These are phyloP conservation scores for Myxozyma geophila DNA, from an alignment of 805 yeast genomes.

Conservation along the genomic window DNA sequence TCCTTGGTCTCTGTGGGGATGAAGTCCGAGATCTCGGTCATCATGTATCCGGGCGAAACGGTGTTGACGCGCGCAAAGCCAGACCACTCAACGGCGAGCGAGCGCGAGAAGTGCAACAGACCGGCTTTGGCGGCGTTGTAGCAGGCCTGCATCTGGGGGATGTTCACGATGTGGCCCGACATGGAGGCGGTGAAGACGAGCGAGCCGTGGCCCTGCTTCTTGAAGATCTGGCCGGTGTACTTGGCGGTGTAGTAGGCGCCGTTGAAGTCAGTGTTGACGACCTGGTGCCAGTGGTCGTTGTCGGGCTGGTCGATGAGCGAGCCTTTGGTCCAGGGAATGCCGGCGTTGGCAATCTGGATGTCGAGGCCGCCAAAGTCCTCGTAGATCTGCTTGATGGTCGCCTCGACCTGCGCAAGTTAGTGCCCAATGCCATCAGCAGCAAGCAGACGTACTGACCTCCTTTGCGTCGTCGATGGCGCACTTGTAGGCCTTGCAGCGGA, in stretches of 20 bases:
- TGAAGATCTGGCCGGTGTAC: constrained; percentile 73
- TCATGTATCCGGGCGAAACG: constrained; percentile 84
- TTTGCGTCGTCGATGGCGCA: constrained; percentile 58
- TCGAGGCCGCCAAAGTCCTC: constrained; percentile 80
- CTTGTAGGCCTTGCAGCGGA: constrained; percentile 66
- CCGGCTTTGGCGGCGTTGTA: constrained; percentile 90
- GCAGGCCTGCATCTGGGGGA: constrained; percentile 84
- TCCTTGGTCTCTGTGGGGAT: constrained; percentile 42
- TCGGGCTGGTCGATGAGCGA: constrained; percentile 55
- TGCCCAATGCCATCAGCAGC: not conserved
- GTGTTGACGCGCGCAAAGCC: constrained; percentile 83
- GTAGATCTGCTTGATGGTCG: constrained; percentile 55
- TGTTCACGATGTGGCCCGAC: constrained; percentile 85
- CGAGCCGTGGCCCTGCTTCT: constrained; percentile 74
- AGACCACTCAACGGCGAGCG: constrained; percentile 89
- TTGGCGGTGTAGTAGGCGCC: constrained; percentile 80
- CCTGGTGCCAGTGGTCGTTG: constrained; percentile 65
- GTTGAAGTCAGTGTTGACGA: constrained; percentile 75
- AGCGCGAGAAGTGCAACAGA: constrained; percentile 71
- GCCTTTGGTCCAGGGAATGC: constrained; percentile 79
- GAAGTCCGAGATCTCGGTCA: constrained; percentile 58
- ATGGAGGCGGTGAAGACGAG: constrained; percentile 85
- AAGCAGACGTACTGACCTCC: constrained; percentile 31
- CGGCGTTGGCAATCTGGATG: constrained; percentile 87
- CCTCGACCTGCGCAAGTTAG: constrained; percentile 48